Evolutionary conservation across 768 basidiomycete genomes (phyloP), one percentile per base, ranked within the genome.

Genomic region (Russula sp.): DNA sequence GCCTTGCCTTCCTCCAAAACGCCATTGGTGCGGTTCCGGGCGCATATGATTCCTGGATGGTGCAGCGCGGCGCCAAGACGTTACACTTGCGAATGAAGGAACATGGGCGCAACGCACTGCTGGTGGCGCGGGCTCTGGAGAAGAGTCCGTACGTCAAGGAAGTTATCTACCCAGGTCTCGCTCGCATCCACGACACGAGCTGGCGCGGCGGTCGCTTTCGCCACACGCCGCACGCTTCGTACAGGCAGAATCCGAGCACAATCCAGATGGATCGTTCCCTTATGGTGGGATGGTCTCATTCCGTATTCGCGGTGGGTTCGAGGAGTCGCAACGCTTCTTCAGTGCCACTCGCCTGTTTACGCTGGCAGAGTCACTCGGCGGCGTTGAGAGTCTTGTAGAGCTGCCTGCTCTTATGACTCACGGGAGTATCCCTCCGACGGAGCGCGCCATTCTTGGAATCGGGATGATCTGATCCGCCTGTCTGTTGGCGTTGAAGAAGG

Each of bases 381-480:
- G 94, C 0, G 92, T 97, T 6, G 96, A 98, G 81, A 89, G 86
- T 73, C 76, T 98, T 38, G 90, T 90, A 0, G 94, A 98, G 74
- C 80, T 90, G 51, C 95, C 94, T 0, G 85, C 87, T 50, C 78
- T 79, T 75, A 97, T 97, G 94, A 96, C 93, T 9, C 95, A 97
- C 73, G 87, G 84, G 2, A 83, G 83, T 56, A 84, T 92, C 54
- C 87, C 91, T 0, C 80, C 81, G 28, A 84, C 75, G 1, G 88
- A 91, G 74, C 78, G 92, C 13, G 83, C 78, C 32, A 57, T 76
- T 16, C 76, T 94, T 32, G 94, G 95, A 1, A 92, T 98, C 65
- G 84, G 84, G 87, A 87, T 22, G 83, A 88, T 66, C 73, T 96
- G 63, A 78, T 97, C 3, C 79, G 95, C 20, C 73, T 98, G 67